phyloP scores from a whole-genome alignment of 768 basidiomycete genomes.

The Hemileccinum rubropunctum region DNA sequence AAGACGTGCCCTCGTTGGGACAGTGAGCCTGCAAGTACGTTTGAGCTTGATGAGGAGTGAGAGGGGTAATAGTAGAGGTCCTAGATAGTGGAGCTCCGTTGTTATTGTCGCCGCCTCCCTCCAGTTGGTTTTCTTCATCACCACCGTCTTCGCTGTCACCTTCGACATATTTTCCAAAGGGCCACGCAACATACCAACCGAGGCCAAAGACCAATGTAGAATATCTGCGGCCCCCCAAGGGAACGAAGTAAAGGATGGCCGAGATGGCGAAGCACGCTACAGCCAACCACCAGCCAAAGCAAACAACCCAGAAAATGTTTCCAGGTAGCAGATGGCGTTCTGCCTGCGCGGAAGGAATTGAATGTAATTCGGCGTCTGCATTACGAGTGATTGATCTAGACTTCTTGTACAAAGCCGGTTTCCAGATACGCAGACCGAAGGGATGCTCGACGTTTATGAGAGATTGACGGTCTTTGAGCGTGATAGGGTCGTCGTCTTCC shows the following conservation, averaged over 20 bases:
- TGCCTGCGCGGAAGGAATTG: slow-evolving; percentile 87
- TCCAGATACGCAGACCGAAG: slow-evolving; percentile 99
- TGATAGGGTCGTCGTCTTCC: slow-evolving; percentile 81
- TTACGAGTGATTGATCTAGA: slow-evolving; percentile 93
- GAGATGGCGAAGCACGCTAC: slow-evolving; percentile 67
- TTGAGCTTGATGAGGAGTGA: slow-evolving; percentile 24
- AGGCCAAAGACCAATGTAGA: slow-evolving; percentile 85
- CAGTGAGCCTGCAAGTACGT: slow-evolving; percentile 10
- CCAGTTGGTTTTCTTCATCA: slow-evolving; percentile 38
- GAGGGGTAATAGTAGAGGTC: slow-evolving; percentile 44
- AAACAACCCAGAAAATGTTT: slow-evolving; percentile 87
- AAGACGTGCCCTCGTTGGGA: slow-evolving; percentile 47
- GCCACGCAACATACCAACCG: slow-evolving; percentile 97
- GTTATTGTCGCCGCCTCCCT: slow-evolving; percentile 16
- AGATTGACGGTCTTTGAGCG: slow-evolving; percentile 92
- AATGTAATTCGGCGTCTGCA: slow-evolving; percentile 92
- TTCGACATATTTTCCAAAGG: slow-evolving; percentile 98
- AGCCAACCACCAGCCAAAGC: slow-evolving; percentile 94
- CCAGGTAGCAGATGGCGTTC: slow-evolving; percentile 92
- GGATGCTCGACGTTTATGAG: slow-evolving; percentile 99
- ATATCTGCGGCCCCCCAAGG: slow-evolving; percentile 81
- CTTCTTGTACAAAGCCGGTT: slow-evolving; percentile 98
- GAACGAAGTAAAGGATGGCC: slow-evolving; percentile 64
- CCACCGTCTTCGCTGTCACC: slow-evolving; percentile 53
- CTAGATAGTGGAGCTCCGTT: slow-evolving; percentile 36